Conservation (phyloP, 2,329 filamentous ascomycete species). For the Ascochyta rabiei region DNA sequence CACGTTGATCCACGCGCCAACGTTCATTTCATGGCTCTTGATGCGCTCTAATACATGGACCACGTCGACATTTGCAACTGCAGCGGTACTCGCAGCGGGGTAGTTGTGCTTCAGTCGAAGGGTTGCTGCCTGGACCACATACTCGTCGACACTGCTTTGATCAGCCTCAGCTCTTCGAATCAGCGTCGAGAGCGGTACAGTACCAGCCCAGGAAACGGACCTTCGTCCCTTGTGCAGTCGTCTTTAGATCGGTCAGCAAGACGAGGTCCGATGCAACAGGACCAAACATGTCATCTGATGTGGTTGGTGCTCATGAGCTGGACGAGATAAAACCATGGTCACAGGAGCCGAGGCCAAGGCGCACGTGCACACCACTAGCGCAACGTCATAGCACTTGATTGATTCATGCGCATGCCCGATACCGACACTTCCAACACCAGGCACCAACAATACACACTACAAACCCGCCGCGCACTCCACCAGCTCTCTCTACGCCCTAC, state of each 20-base stretch:
- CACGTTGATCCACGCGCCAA: conserved; percentile 89
- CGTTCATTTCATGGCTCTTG: conserved; percentile 65
- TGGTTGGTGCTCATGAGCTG: conserved; percentile 5
- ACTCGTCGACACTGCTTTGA: conserved; percentile 61
- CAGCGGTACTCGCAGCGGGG: conserved; percentile 50
- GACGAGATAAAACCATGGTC: conserved; percentile 4
- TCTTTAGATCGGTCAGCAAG: conserved; percentile 53
- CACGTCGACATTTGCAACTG: conserved; percentile 70
- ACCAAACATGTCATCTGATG: conserved; percentile 37
- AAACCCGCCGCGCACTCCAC: conserved; percentile 12
- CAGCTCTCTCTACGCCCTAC: neutral
- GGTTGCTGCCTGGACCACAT: conserved; percentile 62
- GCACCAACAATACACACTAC: conserved; percentile 21
- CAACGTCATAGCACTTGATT: conserved; percentile 19
- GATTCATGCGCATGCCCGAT: conserved; percentile 18
- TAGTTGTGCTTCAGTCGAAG: conserved; percentile 73
- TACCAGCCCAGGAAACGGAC: conserved; percentile 93
- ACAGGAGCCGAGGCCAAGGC: conserved; percentile 15
- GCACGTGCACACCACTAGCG: conserved; percentile 19
- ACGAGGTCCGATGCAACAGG: conserved; percentile 65
- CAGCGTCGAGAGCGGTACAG: conserved; percentile 62
- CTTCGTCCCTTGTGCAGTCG: conserved; percentile 68
- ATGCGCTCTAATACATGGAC: conserved; percentile 71
- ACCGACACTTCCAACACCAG: conserved; percentile 21
- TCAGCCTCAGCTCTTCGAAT: conserved; percentile 16